A percentile compares a stretch with the other conserved stretches of the same genome.
Evolutionary conservation across 2,329 filamentous ascomycete genomes (phyloP).

Genomic region (Alternaria panax): DNA sequence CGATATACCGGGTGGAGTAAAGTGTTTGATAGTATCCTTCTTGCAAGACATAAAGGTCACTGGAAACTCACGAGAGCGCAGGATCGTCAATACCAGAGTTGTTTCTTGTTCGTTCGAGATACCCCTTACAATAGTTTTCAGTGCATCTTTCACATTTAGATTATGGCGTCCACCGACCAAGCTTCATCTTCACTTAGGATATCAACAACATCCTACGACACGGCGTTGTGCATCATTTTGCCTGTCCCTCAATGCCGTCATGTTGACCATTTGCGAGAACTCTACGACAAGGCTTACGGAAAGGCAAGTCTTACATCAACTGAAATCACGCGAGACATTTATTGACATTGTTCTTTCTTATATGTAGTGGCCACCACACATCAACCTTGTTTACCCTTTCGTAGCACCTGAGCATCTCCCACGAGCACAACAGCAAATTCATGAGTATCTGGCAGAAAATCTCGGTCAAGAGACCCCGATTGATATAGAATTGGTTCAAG

Average conservation of each 20-base stretch:
- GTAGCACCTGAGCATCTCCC: constrained; percentile 59
- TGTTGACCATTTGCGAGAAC: constrained; percentile 63
- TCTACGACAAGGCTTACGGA: constrained; percentile 68
- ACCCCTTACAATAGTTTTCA: constrained; percentile 10
- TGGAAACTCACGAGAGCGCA: constrained; percentile 13
- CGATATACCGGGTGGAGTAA: neutral
- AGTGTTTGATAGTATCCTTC: neutral
- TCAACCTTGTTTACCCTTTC: constrained; percentile 73
- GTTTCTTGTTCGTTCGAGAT: constrained; percentile 14
- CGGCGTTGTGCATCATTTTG: constrained; percentile 68
- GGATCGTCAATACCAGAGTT: neutral
- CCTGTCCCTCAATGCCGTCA: constrained; percentile 57
- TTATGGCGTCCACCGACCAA: constrained; percentile 28
- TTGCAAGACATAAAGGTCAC: constrained; percentile 7
- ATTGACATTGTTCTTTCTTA: neutral
- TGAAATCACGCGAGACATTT: neutral
- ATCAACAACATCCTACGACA: constrained; percentile 59
- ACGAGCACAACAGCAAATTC: constrained; percentile 53
- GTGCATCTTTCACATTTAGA: neutral
- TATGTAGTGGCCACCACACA: constrained; percentile 67
- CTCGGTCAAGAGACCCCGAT: neutral
- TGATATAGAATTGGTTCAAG: constrained; percentile 46
- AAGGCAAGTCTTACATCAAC: constrained; percentile 33
- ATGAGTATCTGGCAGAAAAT: constrained; percentile 42
- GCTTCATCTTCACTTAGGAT: constrained; percentile 15